Evolutionary conservation across 75 land plant genomes (phyloP), one percentile per base, ranked within the genome.

Genomic region (Selaginella tamariscina): DNA sequence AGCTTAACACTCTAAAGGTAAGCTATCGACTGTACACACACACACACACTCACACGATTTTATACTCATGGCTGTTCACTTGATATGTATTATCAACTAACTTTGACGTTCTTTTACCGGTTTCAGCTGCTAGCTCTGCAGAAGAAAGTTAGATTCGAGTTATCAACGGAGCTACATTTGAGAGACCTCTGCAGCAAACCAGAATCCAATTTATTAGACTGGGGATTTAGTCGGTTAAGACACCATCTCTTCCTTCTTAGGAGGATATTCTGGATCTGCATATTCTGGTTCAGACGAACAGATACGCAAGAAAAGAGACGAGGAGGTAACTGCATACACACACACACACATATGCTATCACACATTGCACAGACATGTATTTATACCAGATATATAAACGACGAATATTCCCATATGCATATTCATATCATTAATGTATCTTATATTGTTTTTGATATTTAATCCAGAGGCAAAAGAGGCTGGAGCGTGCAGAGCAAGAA

Each of bases 151-250:
- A 79, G 97, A 2, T 75, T 84, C 56, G 85, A 84, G 31, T 82
- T 95, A 32, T 74, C 82, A 59, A 78, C 91, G 20, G 99, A 95
- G 72, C 78, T 83, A 27, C 82, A 82, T 79, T 75, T 95, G 32
- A 83, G 76, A 21, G 64, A 81, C 55, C 71, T 64, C 57, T 95
- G 99, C 75, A 80, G 82, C 69, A 62, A 65, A 63, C 88, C 91
- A 0, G 87, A 84, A 44, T 82, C 74, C 23, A 82, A 85, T n/a
- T 57, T 95, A n/a, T 90, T 81, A 78, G 99, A 95, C 66, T 95
- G 99, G 97, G 99, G 99, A 21, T 76, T 85, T 70, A 90, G 79
- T 84, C 78, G 99, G 2, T 60, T 91, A 55, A 78, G 77, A 1
- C 76, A 81, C 8, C 81, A 84, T 30, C 70, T 30, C 68, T 1